Conservation (phyloP, 148 eudicot genomes). For the Nepenthes mirabilis region DNA sequence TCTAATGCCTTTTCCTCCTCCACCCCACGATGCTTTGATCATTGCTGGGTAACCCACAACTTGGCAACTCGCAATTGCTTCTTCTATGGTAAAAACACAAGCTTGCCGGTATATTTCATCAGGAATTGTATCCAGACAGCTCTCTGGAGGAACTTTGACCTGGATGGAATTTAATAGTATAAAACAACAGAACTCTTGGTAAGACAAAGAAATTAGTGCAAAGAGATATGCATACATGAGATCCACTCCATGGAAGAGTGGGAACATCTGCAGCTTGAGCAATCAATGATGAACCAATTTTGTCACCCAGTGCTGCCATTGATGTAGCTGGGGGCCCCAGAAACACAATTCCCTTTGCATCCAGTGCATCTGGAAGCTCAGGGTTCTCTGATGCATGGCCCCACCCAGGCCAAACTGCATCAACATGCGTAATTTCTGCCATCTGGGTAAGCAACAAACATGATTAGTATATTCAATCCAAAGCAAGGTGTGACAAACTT, state of each 20-base stretch:
- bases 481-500: no score
- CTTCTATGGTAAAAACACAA: constrained; percentile 86
- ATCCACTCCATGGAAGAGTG: constrained; percentile 99
- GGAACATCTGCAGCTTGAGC: constrained; percentile 99
- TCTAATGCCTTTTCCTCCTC: constrained; percentile 99
- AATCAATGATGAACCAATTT: constrained; percentile 94
- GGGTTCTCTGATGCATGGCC: constrained; percentile 99
- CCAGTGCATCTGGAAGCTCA: constrained; percentile 87
- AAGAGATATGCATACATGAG: constrained; percentile 49
- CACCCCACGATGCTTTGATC: constrained; percentile 99
- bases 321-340: constrained; percentile 89
- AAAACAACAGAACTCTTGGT: background rate
- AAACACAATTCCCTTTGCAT: constrained; percentile 78
- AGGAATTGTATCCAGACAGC: constrained; percentile 69
- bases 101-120: constrained; percentile 81
- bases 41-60: constrained; percentile 96
- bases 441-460: constrained; percentile 28
- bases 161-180: constrained; percentile 8
- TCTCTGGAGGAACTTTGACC: constrained; percentile 77
- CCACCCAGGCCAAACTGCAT: constrained; percentile 99
- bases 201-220: background rate
- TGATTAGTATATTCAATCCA: background rate
- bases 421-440: constrained; percentile 93
- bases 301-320: constrained; percentile 98
- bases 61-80: constrained; percentile 93